Conservation (phyloP, 2,329 filamentous ascomycete species). For the Leptographium galeiforme region DNA sequence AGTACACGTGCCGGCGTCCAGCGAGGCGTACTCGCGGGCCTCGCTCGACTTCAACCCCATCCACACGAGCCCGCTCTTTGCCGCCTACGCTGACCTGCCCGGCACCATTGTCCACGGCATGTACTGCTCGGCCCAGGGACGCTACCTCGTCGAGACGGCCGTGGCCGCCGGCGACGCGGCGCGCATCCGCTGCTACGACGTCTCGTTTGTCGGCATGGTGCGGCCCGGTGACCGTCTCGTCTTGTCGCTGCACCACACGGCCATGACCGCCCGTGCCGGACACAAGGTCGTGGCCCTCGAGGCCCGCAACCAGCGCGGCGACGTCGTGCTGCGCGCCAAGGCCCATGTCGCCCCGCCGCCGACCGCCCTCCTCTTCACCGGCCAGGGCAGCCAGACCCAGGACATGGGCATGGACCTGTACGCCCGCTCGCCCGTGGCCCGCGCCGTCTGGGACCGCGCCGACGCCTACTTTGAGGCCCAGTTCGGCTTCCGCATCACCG, state of each 20-base stretch:
- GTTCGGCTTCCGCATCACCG: slow-evolving; percentile 95
- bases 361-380: slow-evolving; percentile 94
- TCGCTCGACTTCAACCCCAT: slow-evolving; percentile 99
- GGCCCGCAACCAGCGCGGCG: slow-evolving; percentile 85
- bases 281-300: slow-evolving; percentile 99
- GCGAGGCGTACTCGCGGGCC: slow-evolving; percentile 97
- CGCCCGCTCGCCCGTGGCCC: slow-evolving; percentile 79
- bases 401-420: slow-evolving; percentile 99
- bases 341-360: slow-evolving; percentile 97
- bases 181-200: slow-evolving; percentile 93
- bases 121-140: slow-evolving; percentile 95
- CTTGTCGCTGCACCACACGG: slow-evolving; percentile 89
- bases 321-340: slow-evolving; percentile 89
- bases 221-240: slow-evolving; percentile 90
- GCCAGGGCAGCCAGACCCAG: slow-evolving; percentile 95
- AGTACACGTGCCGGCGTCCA: slow-evolving; percentile 87
- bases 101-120: slow-evolving; percentile 98
- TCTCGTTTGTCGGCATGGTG: slow-evolving; percentile 93
- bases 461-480: slow-evolving; percentile 98
- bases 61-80: slow-evolving; percentile 93
- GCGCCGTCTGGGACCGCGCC: slow-evolving; percentile 94
- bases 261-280: slow-evolving; percentile 71
- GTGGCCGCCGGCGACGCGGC: slow-evolving; percentile 97
- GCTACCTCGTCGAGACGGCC: slow-evolving; percentile 95
- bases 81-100: slow-evolving; percentile 85